These are phyloP conservation scores for Eimeria falciformis DNA, from an alignment of 169 alveolate species.

Conservation along the genomic window DNA sequence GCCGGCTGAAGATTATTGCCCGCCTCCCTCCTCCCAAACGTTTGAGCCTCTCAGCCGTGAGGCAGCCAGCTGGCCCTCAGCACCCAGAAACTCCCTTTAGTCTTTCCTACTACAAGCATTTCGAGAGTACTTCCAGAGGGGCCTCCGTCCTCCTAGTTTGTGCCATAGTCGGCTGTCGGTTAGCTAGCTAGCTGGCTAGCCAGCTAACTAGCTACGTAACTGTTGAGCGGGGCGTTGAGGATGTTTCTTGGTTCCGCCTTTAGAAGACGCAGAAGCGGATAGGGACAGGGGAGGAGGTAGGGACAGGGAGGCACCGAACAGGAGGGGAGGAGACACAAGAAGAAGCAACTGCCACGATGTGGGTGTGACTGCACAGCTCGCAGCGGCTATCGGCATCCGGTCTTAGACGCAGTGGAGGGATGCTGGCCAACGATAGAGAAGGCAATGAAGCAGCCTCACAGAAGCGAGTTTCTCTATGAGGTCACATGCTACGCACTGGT, in stretches of 20 bases:
- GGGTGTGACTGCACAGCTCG: constrained; percentile 39
- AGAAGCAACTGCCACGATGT: too few species aligned
- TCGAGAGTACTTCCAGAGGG: too few species aligned
- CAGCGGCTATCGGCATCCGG: constrained; percentile 76
- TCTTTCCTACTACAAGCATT: too few species aligned
- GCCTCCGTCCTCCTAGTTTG: too few species aligned
- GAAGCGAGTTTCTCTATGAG: constrained; percentile 70
- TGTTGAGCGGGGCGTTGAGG: background rate
- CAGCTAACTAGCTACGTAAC: background rate
- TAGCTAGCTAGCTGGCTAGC: background rate
- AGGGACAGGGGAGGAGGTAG: background rate
- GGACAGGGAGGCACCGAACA: too few species aligned
- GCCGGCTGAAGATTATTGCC: constrained; percentile 60
- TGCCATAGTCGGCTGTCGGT: background rate
- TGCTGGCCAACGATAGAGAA: constrained; percentile 62
- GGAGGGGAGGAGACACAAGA: too few species aligned
- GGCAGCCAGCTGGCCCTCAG: too few species aligned
- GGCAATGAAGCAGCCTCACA: constrained; percentile 34
- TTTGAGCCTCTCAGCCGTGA: constrained; percentile 67
- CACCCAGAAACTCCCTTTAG: background rate
- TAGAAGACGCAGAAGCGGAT: background rate
- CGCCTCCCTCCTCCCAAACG: constrained; percentile 42
- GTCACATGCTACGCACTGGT: constrained; percentile 62
- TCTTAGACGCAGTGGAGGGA: constrained; percentile 67
- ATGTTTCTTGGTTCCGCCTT: too few species aligned